Evolutionary conservation across 257 asterid species (phyloP).

Genomic region (Ballota nigra): DNA sequence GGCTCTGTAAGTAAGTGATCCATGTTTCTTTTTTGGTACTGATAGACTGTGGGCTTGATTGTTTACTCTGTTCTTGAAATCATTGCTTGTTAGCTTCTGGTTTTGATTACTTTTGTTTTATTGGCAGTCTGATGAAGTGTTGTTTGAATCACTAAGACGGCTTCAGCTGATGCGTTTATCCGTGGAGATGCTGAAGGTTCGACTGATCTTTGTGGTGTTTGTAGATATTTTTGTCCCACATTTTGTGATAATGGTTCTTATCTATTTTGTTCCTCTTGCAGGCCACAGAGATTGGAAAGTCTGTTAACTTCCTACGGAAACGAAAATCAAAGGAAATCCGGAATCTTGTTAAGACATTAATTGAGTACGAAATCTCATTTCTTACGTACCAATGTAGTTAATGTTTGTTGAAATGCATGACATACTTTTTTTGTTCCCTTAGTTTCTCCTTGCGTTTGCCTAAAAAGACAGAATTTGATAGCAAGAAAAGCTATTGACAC

Average conservation of each 20-base stretch:
- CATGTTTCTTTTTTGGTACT: too few species aligned
- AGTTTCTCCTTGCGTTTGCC: neutral
- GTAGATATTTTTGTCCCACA: neutral
- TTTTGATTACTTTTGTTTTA: conserved; percentile 14
- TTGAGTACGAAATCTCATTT: conserved; percentile 46
- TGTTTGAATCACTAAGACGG: conserved; percentile 61
- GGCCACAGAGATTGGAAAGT: conserved; percentile 66
- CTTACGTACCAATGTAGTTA: neutral
- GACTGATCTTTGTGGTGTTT: conserved; percentile 13
- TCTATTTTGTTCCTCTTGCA: conserved; percentile 29
- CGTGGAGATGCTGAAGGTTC: conserved; percentile 70
- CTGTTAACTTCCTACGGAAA: conserved; percentile 49
- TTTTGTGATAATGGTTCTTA: neutral
- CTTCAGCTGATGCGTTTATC: conserved; percentile 61
- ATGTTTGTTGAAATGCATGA: neutral
- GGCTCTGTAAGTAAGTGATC: neutral
- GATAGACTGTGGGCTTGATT: conserved; percentile 20
- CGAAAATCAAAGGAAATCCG: conserved; percentile 56
- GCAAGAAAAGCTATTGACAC: neutral
- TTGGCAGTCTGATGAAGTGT: conserved; percentile 45
- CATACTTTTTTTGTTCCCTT: neutral
- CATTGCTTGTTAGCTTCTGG: neutral
- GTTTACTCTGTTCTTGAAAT: conserved; percentile 9
- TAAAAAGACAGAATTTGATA: conserved; percentile 2
- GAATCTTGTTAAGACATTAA: conserved; percentile 46